Evolutionary conservation across 352 stramenopile genomes (phyloP).

Genomic region (Globisporangium acanthophoron): DNA sequence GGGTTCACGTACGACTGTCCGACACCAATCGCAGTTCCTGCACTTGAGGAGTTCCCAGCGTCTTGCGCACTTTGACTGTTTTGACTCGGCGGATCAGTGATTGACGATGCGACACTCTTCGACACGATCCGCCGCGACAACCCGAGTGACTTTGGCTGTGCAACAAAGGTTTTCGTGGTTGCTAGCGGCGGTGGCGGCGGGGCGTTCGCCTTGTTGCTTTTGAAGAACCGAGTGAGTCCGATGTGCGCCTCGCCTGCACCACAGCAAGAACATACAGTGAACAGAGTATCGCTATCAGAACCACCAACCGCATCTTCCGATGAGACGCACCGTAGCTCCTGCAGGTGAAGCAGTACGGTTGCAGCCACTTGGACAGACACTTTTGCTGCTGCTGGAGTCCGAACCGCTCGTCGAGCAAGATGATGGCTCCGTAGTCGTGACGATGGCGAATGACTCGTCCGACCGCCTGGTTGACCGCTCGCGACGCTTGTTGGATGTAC

Average conservation of each 20-base stretch:
- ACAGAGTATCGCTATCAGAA: neutral
- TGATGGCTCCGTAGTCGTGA: constrained; percentile 97
- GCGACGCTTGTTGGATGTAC: constrained; percentile 98
- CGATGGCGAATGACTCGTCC: constrained; percentile 98
- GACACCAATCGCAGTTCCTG: constrained; percentile 51
- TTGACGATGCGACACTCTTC: constrained; percentile 7
- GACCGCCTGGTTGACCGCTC: constrained; percentile 99
- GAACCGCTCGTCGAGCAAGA: constrained; percentile 98
- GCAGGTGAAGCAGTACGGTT: constrained; percentile 65
- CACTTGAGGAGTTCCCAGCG: neutral
- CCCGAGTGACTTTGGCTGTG: constrained; percentile 32
- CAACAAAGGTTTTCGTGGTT: constrained; percentile 13
- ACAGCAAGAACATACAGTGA: neutral
- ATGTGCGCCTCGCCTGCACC: constrained; percentile 70
- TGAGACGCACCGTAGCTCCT: constrained; percentile 52
- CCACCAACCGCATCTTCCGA: neutral
- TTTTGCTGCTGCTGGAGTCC: constrained; percentile 84
- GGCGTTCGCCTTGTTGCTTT: constrained; percentile 53
- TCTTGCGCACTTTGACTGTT: constrained; percentile 4
- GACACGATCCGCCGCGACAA: constrained; percentile 24
- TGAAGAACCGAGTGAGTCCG: constrained; percentile 81
- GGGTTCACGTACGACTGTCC: constrained; percentile 81
- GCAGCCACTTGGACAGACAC: constrained; percentile 95
- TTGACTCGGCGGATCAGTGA: constrained; percentile 4
- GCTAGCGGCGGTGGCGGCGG: constrained; percentile 9